Percentiles rank a stretch among this genome's conserved stretches.
These are phyloP conservation scores for Apiospora malaysiana DNA, from an alignment of 2,329 filamentous ascomycete genomes.

Conservation along the genomic window DNA sequence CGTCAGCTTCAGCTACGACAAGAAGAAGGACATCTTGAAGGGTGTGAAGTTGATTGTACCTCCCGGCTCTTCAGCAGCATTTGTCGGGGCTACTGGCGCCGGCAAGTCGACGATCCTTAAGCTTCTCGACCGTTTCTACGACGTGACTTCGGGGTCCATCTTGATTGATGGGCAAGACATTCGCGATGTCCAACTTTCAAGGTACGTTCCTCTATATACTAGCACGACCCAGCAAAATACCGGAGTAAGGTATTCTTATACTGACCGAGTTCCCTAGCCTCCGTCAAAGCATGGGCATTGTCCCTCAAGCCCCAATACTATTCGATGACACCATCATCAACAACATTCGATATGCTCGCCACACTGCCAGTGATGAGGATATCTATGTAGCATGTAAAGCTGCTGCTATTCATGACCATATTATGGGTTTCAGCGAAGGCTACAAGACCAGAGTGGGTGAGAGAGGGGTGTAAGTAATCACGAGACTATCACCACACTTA, in stretches of 20 bases:
- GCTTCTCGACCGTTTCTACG: conserved; percentile 58
- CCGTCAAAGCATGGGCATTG: conserved; percentile 49
- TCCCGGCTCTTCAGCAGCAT: conserved; percentile 61
- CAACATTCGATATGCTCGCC: conserved; percentile 59
- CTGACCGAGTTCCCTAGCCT: conserved; percentile 37
- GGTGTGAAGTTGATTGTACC: conserved; percentile 56
- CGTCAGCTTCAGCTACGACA: conserved; percentile 65
- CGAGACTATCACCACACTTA: too few species aligned
- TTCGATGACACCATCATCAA: conserved; percentile 63
- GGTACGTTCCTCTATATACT: conserved; percentile 31
- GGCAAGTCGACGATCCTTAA: conserved; percentile 57
- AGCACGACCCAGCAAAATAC: conserved; percentile 19
- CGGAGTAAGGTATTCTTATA: not conserved
- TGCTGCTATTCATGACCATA: conserved; percentile 61
- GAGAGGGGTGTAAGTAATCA: conserved; percentile 49
- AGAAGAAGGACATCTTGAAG: conserved; percentile 63
- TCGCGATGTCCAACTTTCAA: conserved; percentile 46
- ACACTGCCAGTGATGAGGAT: conserved; percentile 53
- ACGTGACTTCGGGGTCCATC: conserved; percentile 51
- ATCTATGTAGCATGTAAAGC: conserved; percentile 57
- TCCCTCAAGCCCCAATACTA: conserved; percentile 51
- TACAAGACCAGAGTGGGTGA: conserved; percentile 61
- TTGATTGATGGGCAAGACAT: conserved; percentile 53
- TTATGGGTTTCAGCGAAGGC: conserved; percentile 57
- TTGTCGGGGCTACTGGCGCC: conserved; percentile 65